phyloP scores from a whole-genome alignment of 2,329 filamentous ascomycete species.

The Albifimbria verrucaria region DNA sequence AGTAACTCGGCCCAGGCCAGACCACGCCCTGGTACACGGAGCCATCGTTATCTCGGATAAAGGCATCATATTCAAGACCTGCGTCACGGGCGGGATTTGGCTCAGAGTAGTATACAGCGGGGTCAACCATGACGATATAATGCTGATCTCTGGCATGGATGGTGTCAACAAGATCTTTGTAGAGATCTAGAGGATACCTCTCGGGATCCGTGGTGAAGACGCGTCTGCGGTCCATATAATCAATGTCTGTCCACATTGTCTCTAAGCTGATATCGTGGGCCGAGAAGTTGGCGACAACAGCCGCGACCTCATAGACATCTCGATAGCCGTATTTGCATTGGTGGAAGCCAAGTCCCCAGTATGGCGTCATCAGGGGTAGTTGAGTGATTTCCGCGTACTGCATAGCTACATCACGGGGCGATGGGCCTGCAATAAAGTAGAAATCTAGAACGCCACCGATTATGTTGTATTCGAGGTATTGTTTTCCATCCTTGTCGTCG shows the following conservation, averaged over 20 bases:
- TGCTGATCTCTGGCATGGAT: conserved; percentile 66
- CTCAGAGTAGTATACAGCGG: conserved; percentile 55
- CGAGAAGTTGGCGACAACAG: conserved; percentile 66
- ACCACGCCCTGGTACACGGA: conserved; percentile 62
- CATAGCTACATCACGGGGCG: conserved; percentile 52
- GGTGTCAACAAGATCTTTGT: conserved; percentile 63
- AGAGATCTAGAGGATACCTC: conserved; percentile 57
- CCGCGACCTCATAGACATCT: conserved; percentile 63
- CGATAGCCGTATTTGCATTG: conserved; percentile 63
- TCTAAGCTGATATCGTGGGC: conserved; percentile 64
- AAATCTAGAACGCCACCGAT: conserved; percentile 75
- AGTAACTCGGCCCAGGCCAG: conserved; percentile 70
- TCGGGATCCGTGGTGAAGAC: conserved; percentile 62
- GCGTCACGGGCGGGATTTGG: conserved; percentile 29
- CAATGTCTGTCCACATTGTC: conserved; percentile 41
- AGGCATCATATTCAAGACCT: conserved; percentile 42
- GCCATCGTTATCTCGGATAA: conserved; percentile 50
- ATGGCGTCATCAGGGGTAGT: conserved; percentile 58
- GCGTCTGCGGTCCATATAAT: conserved; percentile 32
- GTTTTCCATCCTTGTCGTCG: conserved; percentile 53
- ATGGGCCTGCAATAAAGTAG: conserved; percentile 61
- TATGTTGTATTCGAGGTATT: conserved; percentile 77
- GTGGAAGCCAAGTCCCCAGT: conserved; percentile 61
- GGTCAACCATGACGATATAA: conserved; percentile 70
- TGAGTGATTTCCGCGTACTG: conserved; percentile 59